Evolutionary conservation across 2,329 filamentous ascomycete species (phyloP), one percentile per base, ranked within the genome.

Genomic region (Phialemoniopsis sp.): DNA sequence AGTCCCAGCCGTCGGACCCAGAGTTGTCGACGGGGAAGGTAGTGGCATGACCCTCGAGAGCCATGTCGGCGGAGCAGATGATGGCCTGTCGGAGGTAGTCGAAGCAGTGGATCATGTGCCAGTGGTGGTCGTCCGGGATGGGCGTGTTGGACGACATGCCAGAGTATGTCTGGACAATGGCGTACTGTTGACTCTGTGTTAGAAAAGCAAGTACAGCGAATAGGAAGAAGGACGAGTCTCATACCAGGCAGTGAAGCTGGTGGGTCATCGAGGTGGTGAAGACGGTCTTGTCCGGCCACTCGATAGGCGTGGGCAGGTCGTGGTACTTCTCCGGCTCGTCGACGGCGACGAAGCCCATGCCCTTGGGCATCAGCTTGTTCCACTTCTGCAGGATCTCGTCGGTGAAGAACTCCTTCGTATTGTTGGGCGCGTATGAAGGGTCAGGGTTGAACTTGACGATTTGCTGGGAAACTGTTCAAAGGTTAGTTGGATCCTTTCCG

Each of bases 91-190:
- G 57, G 54, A 72, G 61, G 50, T 71, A 71, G 47, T 66, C 63
- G 51, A 70, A 67, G 57, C 68, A 72, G 56, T 71, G 68, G 38
- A 66, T 63, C 58, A 71, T 66, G 52, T 71, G 67, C 62, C 64
- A 68, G 51, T 68, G 63, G 51, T 68, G 63, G 45, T 69, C 66
- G 17, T 63, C 57, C 14, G 64, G 64, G 29, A 69, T 54, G 33
- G 57, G 47, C 44, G 63, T 59, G 41, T 58, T 57, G 3, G 62
- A 57, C 34, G 55, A 60, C 35, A 68, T 52, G 16, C 63, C 65
- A 0, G 64, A 67, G 54, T 68, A 69, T 6, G 62, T 67, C 46
- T 67, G 62, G 26, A 63, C 63, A 32, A 68, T 62, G 45, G 64
- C 61, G 47, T 62, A 67, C 51, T 60, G 32, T 26, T 14, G 16